Base-by-base conservation (phyloP, 352 stramenopile genomes). In the Albugo laibachii region DNA sequence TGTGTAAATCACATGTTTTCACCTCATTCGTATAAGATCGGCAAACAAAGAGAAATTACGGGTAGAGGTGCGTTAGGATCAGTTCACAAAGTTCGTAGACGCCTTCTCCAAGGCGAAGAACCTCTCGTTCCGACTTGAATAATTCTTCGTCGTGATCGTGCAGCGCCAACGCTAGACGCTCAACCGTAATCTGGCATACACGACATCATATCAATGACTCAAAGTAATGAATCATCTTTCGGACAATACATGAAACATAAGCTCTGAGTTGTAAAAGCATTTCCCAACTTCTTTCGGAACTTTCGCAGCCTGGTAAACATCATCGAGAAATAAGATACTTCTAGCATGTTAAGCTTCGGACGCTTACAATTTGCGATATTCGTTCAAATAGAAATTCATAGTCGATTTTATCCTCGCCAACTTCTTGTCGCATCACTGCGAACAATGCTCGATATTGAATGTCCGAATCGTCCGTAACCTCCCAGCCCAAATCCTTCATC, bases 71-170 rank as follows among this genome's bases (percentile, higher is more conserved):
- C 41, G 73, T 52, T 41, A 50, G 40, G 2, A 87, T 38, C 38
- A 78, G 16, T 36, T 56, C 11, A 39, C 67, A 80, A 16, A 62
- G 65, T 12, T 72, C 62, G 44, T 62, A 78, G 20, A 81, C 61
- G 15, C 66, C 67, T 13, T 83, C 75, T 0, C 53, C 56, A 48
- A 69, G 61, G 41, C 58, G 75, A 50, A 88, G 46, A 36, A 79
- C 55, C 27, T 83, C 75, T 34, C 69, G 74, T 45, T 88, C 70
- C 13, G 79, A 46, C 39, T 76, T 80, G 47, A 88, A 88, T 13
- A 77, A 41, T 16, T 80, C 70, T 11, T 55, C 57, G 41, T 81
- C 63, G 40, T 70, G 62, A 1, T 57, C 58, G 21, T 65, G 56
- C 48, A 78, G 76, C 13, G 62, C 60, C 15, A 57, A 55, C 1